Evolutionary conservation across 2,329 filamentous ascomycete species (phyloP).

Genomic region (Fusarium dimerum): DNA sequence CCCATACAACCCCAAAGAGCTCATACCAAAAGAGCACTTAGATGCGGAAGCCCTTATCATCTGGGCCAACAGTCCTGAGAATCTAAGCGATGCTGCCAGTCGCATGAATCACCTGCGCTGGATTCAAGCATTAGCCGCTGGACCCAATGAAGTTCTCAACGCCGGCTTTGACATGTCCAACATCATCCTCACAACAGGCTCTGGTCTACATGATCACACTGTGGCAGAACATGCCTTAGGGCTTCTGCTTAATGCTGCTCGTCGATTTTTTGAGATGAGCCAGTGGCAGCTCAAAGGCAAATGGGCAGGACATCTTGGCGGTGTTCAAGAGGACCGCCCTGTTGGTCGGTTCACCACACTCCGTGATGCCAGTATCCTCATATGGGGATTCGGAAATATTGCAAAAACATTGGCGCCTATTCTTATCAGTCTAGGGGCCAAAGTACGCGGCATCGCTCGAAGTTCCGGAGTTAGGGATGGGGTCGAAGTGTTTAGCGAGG

Average conservation of each 20-base stretch:
- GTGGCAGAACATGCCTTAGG: constrained; percentile 66
- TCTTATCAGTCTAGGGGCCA: constrained; percentile 55
- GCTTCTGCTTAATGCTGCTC: constrained; percentile 55
- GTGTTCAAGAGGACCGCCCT: constrained; percentile 59
- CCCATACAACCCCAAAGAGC: constrained; percentile 58
- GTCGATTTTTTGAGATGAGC: constrained; percentile 63
- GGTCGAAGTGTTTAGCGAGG: constrained; percentile 57
- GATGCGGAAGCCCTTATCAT: constrained; percentile 64
- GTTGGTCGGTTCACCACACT: constrained; percentile 59
- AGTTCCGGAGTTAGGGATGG: constrained; percentile 57
- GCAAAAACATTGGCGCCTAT: constrained; percentile 60
- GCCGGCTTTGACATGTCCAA: constrained; percentile 58
- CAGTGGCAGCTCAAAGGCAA: constrained; percentile 57
- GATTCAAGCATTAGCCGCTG: constrained; percentile 68
- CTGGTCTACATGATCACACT: constrained; percentile 63
- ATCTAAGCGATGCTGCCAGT: constrained; percentile 58
- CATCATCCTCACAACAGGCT: constrained; percentile 60
- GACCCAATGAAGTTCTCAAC: constrained; percentile 63
- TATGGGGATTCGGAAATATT: constrained; percentile 70
- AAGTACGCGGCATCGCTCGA: constrained; percentile 60
- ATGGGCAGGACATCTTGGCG: constrained; percentile 64
- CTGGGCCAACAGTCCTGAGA: constrained; percentile 59
- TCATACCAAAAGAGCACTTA: constrained; percentile 57
- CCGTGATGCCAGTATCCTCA: constrained; percentile 56
- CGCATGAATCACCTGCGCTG: constrained; percentile 60